Evolutionary conservation across 225 moss, liverwort and hornwort genomes (phyloP), one percentile per base, ranked within the genome.

Genomic region (Polytrichum commune): DNA sequence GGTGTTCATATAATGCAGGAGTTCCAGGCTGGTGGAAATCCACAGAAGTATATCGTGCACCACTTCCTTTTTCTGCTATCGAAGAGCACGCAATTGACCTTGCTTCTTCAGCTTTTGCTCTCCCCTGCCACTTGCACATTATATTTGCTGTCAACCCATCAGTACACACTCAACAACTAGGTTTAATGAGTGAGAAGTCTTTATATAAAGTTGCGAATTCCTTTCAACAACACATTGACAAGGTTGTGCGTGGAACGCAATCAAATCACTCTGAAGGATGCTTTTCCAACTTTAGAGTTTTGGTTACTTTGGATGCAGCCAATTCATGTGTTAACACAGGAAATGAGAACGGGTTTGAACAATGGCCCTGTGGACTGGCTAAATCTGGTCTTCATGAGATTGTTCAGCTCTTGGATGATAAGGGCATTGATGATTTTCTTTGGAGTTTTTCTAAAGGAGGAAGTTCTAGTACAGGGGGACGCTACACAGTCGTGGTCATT

Each of bases 1-100:
- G 27, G n/a, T 70, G 71, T 54, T 23, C 30, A 60, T 10, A 9
- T 72, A 23, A 33, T 73, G 70, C 84, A 96, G 96, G 93, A 62
- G 84, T 90, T 19, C 98, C 98, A 13, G 80, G 93, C 61, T 98
- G 95, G 98, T 88, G 91, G 81, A 93, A 90, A 71, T 90, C 88
- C 7, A 98, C 98, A 19, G 95, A 98, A 83, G 91, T 98, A 64
- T 95, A 98, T 73, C 86, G 98, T 71, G 91, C 93, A 66, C 81
- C 98, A 18, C 92, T 98, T 29, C 98, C 98, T 27, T 91, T 92
- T 67, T 66, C 80, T 58, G 92, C 89, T 19, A 91, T 98, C 65
- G 92, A 93, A 74, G 80, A 86, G 53, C 88, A 87, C 66, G 78
- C 86, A 23, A 78, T 27, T 58, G 76, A 82, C 74, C 82, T 91